Base-by-base conservation (phyloP, 2,329 filamentous ascomycete species). In the Beauveria medogensis region DNA sequence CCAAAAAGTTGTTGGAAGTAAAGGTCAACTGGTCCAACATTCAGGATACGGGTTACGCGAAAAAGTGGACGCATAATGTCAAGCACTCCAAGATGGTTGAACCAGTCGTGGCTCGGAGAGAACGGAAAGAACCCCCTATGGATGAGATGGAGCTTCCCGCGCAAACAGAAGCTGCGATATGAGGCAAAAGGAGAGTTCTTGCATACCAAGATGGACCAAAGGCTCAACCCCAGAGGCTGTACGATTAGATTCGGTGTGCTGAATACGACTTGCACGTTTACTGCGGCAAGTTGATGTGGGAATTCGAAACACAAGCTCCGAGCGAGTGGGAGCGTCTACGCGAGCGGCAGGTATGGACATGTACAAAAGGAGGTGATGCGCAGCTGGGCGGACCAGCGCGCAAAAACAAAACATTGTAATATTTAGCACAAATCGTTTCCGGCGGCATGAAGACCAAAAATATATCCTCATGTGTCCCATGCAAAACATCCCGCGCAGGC, bases 21-120 rank as follows among this genome's bases (percentile, higher is more conserved):
- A 80, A 74, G 6, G 73, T 85, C 40, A 81, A 73, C 70, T 85
- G 82, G 82, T 69, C 72, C 24, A 75, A 82, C 64, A 73, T 77
- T 57, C 67, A 72, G 61, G 80, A 84, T 64, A 74, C 70, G 62
- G 70, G 75, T 37, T 79, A 75, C 63, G 82, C 82, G 0, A 63
- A 71, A 65, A 62, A 68, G 20, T 85, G 82, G 82, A 70, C 82
- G 8, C 63, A 66, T 8, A 85, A 85, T 60, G 82, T 85, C 64
- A 72, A 69, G n/a, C 82, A 85, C 65, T 69, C 74, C 4, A 14
- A 48, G 10, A 64, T 78, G 37, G 69, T 80, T 28, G 61, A 64
- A 16, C 4, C 28, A 14, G 57, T 58, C 43, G 47, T 59, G 26
- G 63, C 34, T 37, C 34, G 12, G 5, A 37, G 14, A 12, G 30